Conservation (phyloP, 1,284 basidiomycete genomes). For the Waitea zeae region DNA sequence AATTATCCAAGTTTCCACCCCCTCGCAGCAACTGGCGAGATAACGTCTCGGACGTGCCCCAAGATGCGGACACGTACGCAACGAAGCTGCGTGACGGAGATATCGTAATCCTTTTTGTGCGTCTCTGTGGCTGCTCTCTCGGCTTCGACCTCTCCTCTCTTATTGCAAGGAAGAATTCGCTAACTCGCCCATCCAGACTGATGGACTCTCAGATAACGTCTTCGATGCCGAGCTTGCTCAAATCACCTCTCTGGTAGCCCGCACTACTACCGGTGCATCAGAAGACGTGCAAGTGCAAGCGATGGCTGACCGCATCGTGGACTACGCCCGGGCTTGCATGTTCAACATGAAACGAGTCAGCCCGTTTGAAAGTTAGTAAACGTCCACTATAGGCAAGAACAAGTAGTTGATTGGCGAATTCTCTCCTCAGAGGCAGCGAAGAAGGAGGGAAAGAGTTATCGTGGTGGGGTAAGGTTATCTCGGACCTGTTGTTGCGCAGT, state of each 20-base stretch:
- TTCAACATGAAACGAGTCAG: conserved; percentile 38
- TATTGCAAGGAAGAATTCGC: conserved; percentile 9
- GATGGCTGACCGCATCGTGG: conserved; percentile 55
- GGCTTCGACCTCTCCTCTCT: not conserved
- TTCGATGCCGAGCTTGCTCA: conserved; percentile 53
- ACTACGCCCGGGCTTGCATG: conserved; percentile 57
- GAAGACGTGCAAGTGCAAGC: conserved; percentile 46
- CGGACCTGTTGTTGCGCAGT: conserved; percentile 3
- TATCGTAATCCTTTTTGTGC: conserved; percentile 51
- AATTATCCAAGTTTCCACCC: too few species aligned
- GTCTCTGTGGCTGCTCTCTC: conserved; percentile 10
- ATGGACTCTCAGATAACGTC: conserved; percentile 79
- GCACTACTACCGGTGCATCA: conserved; percentile 24
- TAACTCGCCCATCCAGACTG: conserved; percentile 65
- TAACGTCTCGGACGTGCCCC: conserved; percentile 40
- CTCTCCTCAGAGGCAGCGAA: conserved; percentile 32
- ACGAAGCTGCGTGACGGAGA: conserved; percentile 56
- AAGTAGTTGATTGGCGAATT: conserved; percentile 2
- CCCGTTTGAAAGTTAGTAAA: conserved; percentile 49
- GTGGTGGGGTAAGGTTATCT: conserved; percentile 61
- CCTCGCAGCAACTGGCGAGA: too few species aligned
- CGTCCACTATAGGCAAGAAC: not conserved
- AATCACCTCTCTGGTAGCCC: conserved; percentile 46
- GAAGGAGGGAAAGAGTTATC: conserved; percentile 41
- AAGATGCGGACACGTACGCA: conserved; percentile 46